Evolutionary conservation across 352 stramenopile genomes (phyloP).

Genomic region (Pythium diclinum): DNA sequence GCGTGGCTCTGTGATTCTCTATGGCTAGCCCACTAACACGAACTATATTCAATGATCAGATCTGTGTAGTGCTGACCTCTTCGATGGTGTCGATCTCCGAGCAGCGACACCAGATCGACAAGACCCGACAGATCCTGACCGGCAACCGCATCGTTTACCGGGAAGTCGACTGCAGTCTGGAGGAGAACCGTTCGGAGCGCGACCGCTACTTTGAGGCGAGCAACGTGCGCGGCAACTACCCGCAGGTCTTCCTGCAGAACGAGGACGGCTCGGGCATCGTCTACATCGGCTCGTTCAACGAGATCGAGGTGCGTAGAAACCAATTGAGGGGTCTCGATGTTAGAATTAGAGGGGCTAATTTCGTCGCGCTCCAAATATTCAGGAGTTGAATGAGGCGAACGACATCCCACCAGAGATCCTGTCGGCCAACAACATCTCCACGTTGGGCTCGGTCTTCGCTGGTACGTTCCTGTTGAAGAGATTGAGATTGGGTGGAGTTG

Average conservation of each 20-base stretch:
- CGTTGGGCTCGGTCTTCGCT: conserved; percentile 66
- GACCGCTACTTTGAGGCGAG: conserved; percentile 79
- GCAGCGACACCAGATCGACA: conserved; percentile 74
- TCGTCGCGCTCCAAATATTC: not conserved
- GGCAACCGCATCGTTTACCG: conserved; percentile 70
- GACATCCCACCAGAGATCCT: conserved; percentile 75
- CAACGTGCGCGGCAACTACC: conserved; percentile 80
- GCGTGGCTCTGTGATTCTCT: not conserved
- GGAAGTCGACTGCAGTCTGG: conserved; percentile 77
- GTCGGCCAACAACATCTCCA: conserved; percentile 73
- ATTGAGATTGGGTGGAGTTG: not conserved
- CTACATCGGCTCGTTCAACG: conserved; percentile 79
- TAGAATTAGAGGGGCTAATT: not conserved
- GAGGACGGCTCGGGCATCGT: conserved; percentile 38
- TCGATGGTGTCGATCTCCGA: conserved; percentile 73
- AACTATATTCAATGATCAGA: not conserved
- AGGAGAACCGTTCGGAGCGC: conserved; percentile 72
- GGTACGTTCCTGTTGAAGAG: conserved; percentile 28
- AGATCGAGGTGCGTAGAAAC: conserved; percentile 60
- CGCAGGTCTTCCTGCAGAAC: conserved; percentile 81
- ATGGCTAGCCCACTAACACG: not conserved
- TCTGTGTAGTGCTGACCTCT: conserved; percentile 70
- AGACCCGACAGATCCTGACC: conserved; percentile 66
- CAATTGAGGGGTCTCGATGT: not conserved
- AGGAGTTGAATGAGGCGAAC: conserved; percentile 84